phyloP scores from a whole-genome alignment of 2,329 filamentous ascomycete species.

The Fusarium sp. region DNA sequence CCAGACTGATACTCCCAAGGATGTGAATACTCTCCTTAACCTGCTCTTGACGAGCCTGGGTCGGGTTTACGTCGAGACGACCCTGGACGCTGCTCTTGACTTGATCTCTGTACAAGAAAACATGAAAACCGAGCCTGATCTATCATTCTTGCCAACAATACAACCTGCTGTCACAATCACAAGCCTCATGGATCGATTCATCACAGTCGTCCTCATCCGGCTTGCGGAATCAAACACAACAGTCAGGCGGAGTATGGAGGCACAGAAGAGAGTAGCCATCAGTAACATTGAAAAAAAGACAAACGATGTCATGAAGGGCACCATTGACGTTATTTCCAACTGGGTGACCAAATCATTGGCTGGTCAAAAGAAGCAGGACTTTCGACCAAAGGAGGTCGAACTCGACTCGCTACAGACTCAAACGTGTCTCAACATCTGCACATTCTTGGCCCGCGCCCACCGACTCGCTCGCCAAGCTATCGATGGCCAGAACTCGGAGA shows the following conservation, averaged over 20 bases:
- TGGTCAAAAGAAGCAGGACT: slow-evolving; percentile 89
- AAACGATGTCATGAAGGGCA: slow-evolving; percentile 69
- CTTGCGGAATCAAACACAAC: slow-evolving; percentile 91
- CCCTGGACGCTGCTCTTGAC: slow-evolving; percentile 78
- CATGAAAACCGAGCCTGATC: slow-evolving; percentile 86
- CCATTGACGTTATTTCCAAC: slow-evolving; percentile 76
- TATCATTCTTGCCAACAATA: slow-evolving; percentile 83
- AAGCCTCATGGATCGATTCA: slow-evolving; percentile 93
- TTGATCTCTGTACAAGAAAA: slow-evolving; percentile 81
- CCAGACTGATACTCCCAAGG: slow-evolving; percentile 90
- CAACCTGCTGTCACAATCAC: slow-evolving; percentile 88
- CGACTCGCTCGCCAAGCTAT: slow-evolving; percentile 75
- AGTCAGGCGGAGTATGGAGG: slow-evolving; percentile 89
- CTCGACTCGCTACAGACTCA: slow-evolving; percentile 85
- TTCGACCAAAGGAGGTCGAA: slow-evolving; percentile 86
- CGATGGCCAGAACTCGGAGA: slow-evolving; percentile 84
- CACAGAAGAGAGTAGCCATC: slow-evolving; percentile 79
- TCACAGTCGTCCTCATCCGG: slow-evolving; percentile 89
- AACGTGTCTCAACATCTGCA: slow-evolving; percentile 84
- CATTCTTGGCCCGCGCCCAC: slow-evolving; percentile 80
- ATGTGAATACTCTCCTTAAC: slow-evolving; percentile 86
- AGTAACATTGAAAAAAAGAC: slow-evolving; percentile 88
- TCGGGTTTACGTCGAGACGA: slow-evolving; percentile 79
- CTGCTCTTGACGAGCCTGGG: slow-evolving; percentile 90
- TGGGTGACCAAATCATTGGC: slow-evolving; percentile 80